These are phyloP conservation scores for Cutaneotrichosporon curvatum DNA, from an alignment of 1,284 basidiomycete genomes.

Conservation along the genomic window DNA sequence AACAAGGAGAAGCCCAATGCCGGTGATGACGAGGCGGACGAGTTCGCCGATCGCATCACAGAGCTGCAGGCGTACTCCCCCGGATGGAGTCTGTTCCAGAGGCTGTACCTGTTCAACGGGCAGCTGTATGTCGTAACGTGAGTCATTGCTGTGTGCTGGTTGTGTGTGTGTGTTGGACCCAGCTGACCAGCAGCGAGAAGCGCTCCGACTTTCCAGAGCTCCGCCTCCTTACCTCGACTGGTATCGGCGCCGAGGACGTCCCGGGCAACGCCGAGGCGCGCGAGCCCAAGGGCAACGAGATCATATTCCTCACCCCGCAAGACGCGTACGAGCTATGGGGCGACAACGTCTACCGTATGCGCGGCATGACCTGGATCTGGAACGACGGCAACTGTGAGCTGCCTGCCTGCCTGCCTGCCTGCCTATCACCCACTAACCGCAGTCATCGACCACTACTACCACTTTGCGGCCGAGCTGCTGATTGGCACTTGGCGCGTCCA, in stretches of 20 bases:
- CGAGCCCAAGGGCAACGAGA: constrained; percentile 57
- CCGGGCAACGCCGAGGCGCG: constrained; percentile 59
- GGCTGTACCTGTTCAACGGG: constrained; percentile 64
- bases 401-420: too few relatives aligned
- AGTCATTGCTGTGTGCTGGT: constrained; percentile 37
- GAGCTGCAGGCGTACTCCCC: constrained; percentile 34
- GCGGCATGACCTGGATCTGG: constrained; percentile 56
- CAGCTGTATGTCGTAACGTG: constrained; percentile 60
- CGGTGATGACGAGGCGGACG: constrained; percentile 18
- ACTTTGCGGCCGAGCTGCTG: constrained; percentile 69
- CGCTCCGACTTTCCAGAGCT: constrained; percentile 54
- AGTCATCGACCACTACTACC: constrained; percentile 73
- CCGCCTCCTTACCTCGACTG: constrained; percentile 62
- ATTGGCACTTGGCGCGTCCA: constrained; percentile 66
- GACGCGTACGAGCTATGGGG: constrained; percentile 62
- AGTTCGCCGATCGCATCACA: constrained; percentile 23
- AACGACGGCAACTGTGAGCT: constrained; percentile 46
- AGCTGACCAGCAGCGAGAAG: constrained; percentile 16
- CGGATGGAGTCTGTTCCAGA: constrained; percentile 44
- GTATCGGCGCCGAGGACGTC: constrained; percentile 54
- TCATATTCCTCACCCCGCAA: constrained; percentile 52
- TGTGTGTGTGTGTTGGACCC: constrained; percentile 10
- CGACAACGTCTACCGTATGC: constrained; percentile 57
- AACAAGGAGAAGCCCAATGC: constrained; percentile 14
- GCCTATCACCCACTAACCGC: background rate